Base-by-base conservation (phyloP, 805 yeast species). In the Candida sanyiensis region DNA sequence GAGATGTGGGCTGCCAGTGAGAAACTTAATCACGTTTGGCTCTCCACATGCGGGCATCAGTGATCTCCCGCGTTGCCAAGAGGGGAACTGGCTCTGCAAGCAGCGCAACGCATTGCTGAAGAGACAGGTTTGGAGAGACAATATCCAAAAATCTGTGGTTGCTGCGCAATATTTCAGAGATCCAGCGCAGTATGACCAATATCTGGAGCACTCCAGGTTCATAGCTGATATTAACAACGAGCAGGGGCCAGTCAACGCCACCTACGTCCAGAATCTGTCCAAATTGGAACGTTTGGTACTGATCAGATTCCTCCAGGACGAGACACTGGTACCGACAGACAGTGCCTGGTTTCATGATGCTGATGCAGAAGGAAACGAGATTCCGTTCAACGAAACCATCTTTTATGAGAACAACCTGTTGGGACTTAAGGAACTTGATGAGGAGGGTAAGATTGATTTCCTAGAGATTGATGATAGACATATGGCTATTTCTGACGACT, bases 81-180 rank as follows among this genome's bases (percentile, higher is more conserved):
- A 66, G 0, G 53, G 57, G 5, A 81, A 78, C 50, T 77, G 83
- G 78, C 43, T 79, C 0, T 83, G 93, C 49, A 59, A 67, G 42
- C 61, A 62, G 24, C 63, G 76, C 39, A 83, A 83, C 52, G 62
- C 56, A 21, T 26, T 79, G 2, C 54, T 84, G 43, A 78, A 71
- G 54, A 58, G 58, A 28, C 86, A 79, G 46, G 74, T 83, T 1
- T 84, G 85, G 77, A 58, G 63, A 21, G 63, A 63, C 5, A 63
- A 64, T 6, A 65, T 82, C 0, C 94, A 84, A 52, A 65, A 66
- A 7, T 56, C 69, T 3, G 58, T 81, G 1, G 62, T 84, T 0
- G 80, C 86, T 7, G 93, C 94, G 0, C 93, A 83, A 51, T 85
- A 82, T 53, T 84, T 77, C 57, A 66, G 94, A 43, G 83, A 82